Evolutionary conservation across 139 green algal species (phyloP), one percentile per base, ranked within the genome.

Genomic region (Pseudopediastrum boryanum): DNA sequence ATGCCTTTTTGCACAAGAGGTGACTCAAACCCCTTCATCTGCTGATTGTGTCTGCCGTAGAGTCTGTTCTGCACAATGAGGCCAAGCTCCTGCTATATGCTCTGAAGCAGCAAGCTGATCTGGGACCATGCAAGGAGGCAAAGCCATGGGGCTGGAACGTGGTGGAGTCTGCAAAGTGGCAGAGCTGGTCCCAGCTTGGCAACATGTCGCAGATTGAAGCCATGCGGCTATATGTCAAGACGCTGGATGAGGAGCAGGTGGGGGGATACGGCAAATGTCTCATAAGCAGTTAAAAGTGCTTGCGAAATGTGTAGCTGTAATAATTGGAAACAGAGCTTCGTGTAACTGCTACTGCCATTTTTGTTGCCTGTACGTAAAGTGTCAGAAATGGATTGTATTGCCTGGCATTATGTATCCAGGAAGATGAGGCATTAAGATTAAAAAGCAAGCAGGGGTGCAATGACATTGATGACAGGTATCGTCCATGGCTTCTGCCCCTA

Each of bases 201-300:
- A 85, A 92, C 54, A 97, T 98, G 92, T 52, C 85, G 4, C 59
- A 78, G 4, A 86, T 94, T 41, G 95, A 99, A 80, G 95, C 95
- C 3, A 98, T 98, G 95, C 84, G 94, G 1, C 89, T 98, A 31
- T 99, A 94, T 52, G 95, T 99, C 2, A 86, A 88, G n/a, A 90
- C 91, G 0, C 66, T 99, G 16, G 95, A 98, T 29, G 91, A 95
- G 61, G 92, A 96, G 75, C 80, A 89, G 86, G 83, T 87, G 69
- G 25, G 79, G 23, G 33, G 29, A 13, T 8, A 41, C 44, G 13
- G n/a, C n/a, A n/a, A n/a, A n/a, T n/a, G n/a, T n/a, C n/a, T n/a
- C n/a, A n/a, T n/a, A n/a, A n/a, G n/a, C n/a, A n/a, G n/a, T n/a
- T n/a, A n/a, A n/a, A n/a, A n/a, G 4, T 69, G 61, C n/a, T 25